Base-by-base conservation (phyloP, 1,139 yeast genomes). In the Petasospora fabianii region DNA sequence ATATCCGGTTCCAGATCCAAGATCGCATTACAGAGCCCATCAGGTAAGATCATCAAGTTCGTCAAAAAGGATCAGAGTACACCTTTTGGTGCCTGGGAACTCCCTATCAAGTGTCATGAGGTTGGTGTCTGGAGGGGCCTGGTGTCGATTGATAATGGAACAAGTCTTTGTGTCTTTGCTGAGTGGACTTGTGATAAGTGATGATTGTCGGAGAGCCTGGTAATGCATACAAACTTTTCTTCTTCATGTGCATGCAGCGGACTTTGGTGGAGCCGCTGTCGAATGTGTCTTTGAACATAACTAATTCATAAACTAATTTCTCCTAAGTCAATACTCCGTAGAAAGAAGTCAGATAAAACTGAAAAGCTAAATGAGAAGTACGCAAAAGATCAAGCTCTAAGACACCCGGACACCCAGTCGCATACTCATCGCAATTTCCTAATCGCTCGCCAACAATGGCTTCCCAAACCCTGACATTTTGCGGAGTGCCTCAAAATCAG, bases 91-190 rank as follows among this genome's bases (percentile, higher is more conserved):
- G 58, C 72, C 0, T 85, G 81, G 75, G 80, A 73, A 46, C 62
- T 74, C 18, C 68, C 71, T 31, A 65, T 83, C 27, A 75, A 76
- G 49, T 71, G 87, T 42, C 73, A 72, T 44, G 96, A 88, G 56
- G 59, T 66, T 2, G 98, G 98, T 3, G 61, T 72, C 21, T 92
- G 96, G 84, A 72, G 90, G 38, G 94, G 92, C 2, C 71, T 90
- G 38, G 87, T 86, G 0, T 75, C 84, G 35, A 83, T 90, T 8
- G 94, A 86, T 51, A 75, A 81, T 35, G 88, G 88, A 4, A 73
- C 75, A 46, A 82, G 92, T 41, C 86, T 96, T 90, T 84, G 88
- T 54, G 88, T 85, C 6, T 87, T 86, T 63, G 90, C 95, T 10
- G 96, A 87, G 61, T 92, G 98, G 98, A 71, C 71, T 32, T 84